These are phyloP conservation scores for Quaeritorhiza haematococci DNA, from an alignment of 371 early-diverging fungal species.

Conservation along the genomic window DNA sequence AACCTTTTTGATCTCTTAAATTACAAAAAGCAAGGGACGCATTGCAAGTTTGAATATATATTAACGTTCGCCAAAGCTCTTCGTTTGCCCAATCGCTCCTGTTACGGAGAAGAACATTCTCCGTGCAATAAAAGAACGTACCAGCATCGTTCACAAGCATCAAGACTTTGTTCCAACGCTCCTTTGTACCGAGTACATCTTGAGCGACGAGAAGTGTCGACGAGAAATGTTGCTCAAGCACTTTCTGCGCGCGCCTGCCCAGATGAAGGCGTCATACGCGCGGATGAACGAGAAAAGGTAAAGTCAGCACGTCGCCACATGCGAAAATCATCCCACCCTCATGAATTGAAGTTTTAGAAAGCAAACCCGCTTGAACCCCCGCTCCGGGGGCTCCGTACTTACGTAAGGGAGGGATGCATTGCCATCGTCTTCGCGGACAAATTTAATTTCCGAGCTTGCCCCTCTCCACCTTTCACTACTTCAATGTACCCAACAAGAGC, in stretches of 20 bases:
- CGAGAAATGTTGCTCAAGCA: slow-evolving; percentile 63
- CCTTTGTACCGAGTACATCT: slow-evolving; percentile 59
- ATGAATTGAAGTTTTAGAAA: no score
- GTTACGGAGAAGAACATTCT: not conserved
- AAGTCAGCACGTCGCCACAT: no score
- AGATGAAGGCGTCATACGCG: no score
- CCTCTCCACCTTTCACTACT: slow-evolving; percentile 78
- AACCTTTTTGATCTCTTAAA: no score
- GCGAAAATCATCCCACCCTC: no score
- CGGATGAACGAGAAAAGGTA: no score
- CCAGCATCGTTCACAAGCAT: slow-evolving; percentile 68
- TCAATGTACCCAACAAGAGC: slow-evolving; percentile 84
- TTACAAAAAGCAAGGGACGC: no score
- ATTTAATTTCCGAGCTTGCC: slow-evolving; percentile 64
- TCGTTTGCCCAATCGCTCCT: no score
- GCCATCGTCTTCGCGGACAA: slow-evolving; percentile 29
- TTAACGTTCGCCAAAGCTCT: no score
- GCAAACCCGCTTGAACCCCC: no score
- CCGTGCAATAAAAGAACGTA: slow-evolving; percentile 12
- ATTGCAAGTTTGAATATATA: no score
- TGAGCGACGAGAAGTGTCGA: slow-evolving; percentile 61
- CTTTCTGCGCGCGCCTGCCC: slow-evolving; percentile 52
- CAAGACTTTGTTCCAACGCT: slow-evolving; percentile 68
- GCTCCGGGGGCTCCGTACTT: no score
- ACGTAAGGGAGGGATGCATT: slow-evolving; percentile 65